A percentile compares a stretch with the other conserved stretches of the same genome.
Conservation (phyloP, 192 early-diverging fungal genomes). For the Dissophora globulifera region DNA sequence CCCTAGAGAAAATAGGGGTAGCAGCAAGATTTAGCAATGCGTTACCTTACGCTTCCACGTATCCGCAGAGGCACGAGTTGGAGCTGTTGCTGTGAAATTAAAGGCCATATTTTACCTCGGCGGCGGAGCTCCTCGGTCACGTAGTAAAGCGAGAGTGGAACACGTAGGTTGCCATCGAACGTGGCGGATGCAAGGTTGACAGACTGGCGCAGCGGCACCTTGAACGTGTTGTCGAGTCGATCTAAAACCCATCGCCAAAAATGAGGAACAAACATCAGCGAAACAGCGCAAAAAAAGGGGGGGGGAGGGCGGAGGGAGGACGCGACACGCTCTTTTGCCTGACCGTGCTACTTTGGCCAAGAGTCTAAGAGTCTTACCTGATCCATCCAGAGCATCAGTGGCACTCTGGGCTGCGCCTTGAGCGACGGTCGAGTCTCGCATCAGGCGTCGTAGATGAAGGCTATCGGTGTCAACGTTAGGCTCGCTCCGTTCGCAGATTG, state of each 20-base stretch:
- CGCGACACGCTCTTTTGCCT: too few relatives aligned
- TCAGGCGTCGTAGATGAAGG: conserved; percentile 4
- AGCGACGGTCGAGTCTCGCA: conserved; percentile 1
- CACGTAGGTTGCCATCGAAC: conserved; percentile 12
- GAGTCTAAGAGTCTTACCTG: conserved; percentile 1
- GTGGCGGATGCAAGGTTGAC: conserved; percentile 22
- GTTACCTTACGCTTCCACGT: too few relatives aligned
- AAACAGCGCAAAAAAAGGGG: too few relatives aligned
- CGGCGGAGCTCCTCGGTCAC: conserved; percentile 16
- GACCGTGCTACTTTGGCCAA: too few relatives aligned
- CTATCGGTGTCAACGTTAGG: background rate
- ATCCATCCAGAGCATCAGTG: background rate
- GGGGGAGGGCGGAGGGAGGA: too few relatives aligned
- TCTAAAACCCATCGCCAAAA: too few relatives aligned
- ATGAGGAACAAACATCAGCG: too few relatives aligned
- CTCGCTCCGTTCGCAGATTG: conserved; percentile 7
- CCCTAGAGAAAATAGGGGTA: background rate
- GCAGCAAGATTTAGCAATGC: background rate
- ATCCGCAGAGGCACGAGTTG: too few relatives aligned
- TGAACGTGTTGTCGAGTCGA: conserved; percentile 7
- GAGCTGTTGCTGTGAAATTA: background rate
- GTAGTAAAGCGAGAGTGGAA: conserved; percentile 25
- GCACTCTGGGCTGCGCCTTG: background rate
- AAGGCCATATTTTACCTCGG: conserved; percentile 7
- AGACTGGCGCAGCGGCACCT: conserved; percentile 8